phyloP scores from a whole-genome alignment of 1,284 basidiomycete genomes.

The Cystobasidium sp. region DNA sequence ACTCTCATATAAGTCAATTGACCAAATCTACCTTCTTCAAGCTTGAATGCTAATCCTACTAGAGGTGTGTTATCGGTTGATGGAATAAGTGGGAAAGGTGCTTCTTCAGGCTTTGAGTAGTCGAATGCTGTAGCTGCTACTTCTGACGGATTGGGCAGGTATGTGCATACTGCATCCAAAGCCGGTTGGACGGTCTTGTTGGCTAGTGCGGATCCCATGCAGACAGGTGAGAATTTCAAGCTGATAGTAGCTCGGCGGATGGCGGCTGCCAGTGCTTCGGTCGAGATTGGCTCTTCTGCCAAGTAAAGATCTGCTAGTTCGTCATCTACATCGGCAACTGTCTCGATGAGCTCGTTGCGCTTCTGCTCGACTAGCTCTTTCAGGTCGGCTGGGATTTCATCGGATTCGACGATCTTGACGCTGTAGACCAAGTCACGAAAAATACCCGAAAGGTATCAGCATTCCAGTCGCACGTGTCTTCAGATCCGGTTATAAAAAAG shows the following conservation, averaged over 20 bases:
- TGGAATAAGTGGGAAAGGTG: conserved; percentile 72
- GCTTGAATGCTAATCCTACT: conserved; percentile 95
- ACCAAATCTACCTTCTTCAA: conserved; percentile 96
- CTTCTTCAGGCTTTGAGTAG: conserved; percentile 65
- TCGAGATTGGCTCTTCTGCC: conserved; percentile 76
- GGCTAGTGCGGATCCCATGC: conserved; percentile 96
- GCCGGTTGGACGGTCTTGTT: conserved; percentile 95
- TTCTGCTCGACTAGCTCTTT: conserved; percentile 76
- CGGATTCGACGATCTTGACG: conserved; percentile 76
- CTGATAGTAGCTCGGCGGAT: conserved; percentile 86
- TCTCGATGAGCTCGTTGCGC: conserved; percentile 88
- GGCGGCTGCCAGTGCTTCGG: conserved; percentile 75
- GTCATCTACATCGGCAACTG: conserved; percentile 95
- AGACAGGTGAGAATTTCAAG: conserved; percentile 94
- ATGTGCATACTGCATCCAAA: conserved; percentile 93
- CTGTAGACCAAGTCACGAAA: conserved; percentile 57
- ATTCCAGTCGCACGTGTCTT: not conserved
- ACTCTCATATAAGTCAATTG: conserved; percentile 99
- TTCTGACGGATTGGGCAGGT: conserved; percentile 89
- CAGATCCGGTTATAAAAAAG: not conserved
- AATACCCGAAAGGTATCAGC: not conserved
- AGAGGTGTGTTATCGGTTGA: conserved; percentile 78
- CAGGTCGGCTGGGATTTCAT: conserved; percentile 83
- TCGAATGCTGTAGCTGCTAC: conserved; percentile 81
- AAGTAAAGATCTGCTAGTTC: conserved; percentile 89